A percentile compares a stretch with the other conserved stretches of the same genome.
Conservation (phyloP, 2,329 filamentous ascomycete species). For the Monascus ruber region DNA sequence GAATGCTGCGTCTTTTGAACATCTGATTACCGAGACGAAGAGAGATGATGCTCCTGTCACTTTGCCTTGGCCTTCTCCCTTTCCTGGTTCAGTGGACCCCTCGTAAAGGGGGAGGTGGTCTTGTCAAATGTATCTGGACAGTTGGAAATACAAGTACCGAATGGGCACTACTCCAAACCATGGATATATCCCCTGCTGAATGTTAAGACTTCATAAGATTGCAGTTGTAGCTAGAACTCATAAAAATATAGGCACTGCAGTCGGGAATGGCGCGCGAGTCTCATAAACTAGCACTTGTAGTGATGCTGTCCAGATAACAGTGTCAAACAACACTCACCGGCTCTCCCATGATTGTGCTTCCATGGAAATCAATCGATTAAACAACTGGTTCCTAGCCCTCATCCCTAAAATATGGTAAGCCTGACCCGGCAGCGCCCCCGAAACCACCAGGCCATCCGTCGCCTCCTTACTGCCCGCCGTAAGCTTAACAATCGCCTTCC, state of each 20-base stretch:
- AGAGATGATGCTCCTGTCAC: background rate
- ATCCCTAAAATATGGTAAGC: constrained; percentile 58
- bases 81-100: background rate
- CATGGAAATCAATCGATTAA: constrained; percentile 67
- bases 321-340: constrained; percentile 38
- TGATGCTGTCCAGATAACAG: no score
- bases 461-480: constrained; percentile 57
- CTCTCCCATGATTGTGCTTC: constrained; percentile 75
- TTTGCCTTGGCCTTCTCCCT: background rate
- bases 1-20: constrained; percentile 20
- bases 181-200: no score
- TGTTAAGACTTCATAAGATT: no score
- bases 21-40: constrained; percentile 8
- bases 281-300: no score
- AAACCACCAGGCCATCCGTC: constrained; percentile 61
- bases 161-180: no score
- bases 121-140: no score
- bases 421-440: constrained; percentile 42
- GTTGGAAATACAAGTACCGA: no score
- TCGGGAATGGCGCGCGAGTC: no score
- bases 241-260: no score
- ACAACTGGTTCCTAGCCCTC: constrained; percentile 61
- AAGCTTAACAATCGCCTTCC: constrained; percentile 72
- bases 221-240: no score
- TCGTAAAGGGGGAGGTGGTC: no score